Percentiles rank a stretch among this genome's conserved stretches.
phyloP scores from a whole-genome alignment of 805 yeast genomes.

The Starmerella ratchasimensis region DNA sequence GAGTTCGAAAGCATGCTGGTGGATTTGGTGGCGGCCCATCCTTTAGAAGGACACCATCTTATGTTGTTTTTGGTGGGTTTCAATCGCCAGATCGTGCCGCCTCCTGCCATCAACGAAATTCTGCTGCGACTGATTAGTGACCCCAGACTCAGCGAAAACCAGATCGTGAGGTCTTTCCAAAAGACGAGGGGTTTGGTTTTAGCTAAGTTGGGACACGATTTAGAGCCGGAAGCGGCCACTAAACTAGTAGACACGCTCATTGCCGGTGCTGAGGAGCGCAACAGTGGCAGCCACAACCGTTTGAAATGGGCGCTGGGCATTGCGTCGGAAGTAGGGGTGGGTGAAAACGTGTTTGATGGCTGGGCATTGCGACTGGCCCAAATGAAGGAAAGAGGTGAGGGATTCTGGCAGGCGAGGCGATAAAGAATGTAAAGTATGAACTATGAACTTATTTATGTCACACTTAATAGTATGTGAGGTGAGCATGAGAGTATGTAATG shows the following conservation, averaged over 20 bases:
- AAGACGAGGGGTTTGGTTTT: constrained; percentile 16
- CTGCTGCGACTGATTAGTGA: constrained; percentile 17
- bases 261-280: constrained; percentile 13
- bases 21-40: constrained; percentile 17
- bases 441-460: neutral
- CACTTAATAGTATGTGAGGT: no score
- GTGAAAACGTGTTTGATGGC: constrained; percentile 9
- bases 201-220: neutral
- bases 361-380: constrained; percentile 19
- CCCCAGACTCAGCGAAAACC: constrained; percentile 18
- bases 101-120: constrained; percentile 17
- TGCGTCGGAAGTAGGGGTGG: constrained; percentile 20
- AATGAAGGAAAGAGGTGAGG: constrained; percentile 17
- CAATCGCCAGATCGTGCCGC: constrained; percentile 13
- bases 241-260: constrained; percentile 22
- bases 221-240: constrained; percentile 9
- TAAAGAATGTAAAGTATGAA: neutral
- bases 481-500: no score
- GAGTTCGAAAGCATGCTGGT: constrained; percentile 13
- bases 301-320: constrained; percentile 24
- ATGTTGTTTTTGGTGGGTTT: constrained; percentile 19
- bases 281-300: constrained; percentile 21
- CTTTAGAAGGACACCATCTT: constrained; percentile 16
- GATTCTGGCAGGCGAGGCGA: constrained; percentile 17
- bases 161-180: constrained; percentile 18